Conservation (phyloP, 768 basidiomycete genomes). For the Phanerochaete carnosa region DNA sequence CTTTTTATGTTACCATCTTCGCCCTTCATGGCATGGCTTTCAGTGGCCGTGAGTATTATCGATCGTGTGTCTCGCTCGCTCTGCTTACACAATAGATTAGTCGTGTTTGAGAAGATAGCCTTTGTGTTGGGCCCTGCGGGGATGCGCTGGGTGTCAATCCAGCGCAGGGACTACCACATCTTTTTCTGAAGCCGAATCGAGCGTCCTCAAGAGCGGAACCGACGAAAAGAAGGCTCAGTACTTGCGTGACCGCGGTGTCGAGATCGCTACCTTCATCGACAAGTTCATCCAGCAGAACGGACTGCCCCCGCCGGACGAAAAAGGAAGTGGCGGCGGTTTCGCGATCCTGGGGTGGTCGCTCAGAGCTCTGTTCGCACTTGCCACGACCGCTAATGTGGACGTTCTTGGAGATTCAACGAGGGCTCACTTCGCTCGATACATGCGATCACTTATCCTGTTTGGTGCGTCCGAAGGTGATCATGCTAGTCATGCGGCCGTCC, state of each 20-base stretch:
- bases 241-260: background rate
- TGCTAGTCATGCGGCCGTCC: background rate
- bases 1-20: background rate
- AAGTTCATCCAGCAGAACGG: background rate
- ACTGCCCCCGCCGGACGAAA: background rate
- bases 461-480: background rate
- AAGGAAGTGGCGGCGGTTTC: background rate
- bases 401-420: background rate
- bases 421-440: background rate
- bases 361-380: background rate
- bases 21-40: background rate
- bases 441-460: constrained; percentile 2
- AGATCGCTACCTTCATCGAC: background rate
- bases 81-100: background rate
- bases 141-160: constrained; percentile 20
- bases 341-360: background rate
- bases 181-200: constrained; percentile 14
- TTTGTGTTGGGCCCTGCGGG: constrained; percentile 11
- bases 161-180: constrained; percentile 23
- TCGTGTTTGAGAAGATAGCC: constrained; percentile 2
- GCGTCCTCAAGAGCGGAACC: constrained; percentile 4
- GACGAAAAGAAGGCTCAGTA: background rate
- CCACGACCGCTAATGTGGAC: background rate
- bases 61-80: background rate
- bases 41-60: background rate